Evolutionary conservation across 2,329 filamentous ascomycete species (phyloP).

Genomic region (Chrysoporthe deuterocubensis): DNA sequence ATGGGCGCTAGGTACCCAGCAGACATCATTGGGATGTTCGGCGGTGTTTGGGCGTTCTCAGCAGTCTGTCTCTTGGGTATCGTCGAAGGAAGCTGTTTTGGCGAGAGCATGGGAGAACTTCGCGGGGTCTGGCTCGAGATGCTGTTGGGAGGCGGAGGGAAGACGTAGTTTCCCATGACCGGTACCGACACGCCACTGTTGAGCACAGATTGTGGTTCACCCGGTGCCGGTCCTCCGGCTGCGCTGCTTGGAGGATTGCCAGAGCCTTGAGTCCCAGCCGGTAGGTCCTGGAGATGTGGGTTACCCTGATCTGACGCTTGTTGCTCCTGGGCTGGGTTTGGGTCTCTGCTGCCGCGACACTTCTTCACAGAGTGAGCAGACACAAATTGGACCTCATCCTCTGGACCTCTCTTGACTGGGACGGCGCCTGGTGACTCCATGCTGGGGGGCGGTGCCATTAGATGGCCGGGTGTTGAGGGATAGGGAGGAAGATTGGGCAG

Average conservation of each 20-base stretch:
- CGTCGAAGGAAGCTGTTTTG: constrained; percentile 27
- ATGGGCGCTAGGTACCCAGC: background rate
- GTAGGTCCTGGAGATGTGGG: background rate
- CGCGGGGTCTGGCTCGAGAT: constrained; percentile 16
- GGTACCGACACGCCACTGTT: constrained; percentile 20
- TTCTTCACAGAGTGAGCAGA: constrained; percentile 31
- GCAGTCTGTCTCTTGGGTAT: background rate
- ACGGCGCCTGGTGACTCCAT: constrained; percentile 7
- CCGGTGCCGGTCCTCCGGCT: background rate
- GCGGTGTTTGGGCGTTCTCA: background rate
- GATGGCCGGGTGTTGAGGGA: background rate
- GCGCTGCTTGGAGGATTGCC: background rate
- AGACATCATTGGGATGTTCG: background rate
- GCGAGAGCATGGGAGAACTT: constrained; percentile 29
- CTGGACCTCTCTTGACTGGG: constrained; percentile 27
- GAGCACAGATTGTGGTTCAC: constrained; percentile 7
- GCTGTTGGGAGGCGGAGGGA: constrained; percentile 19
- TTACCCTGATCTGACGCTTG: background rate
- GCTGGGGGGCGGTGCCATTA: constrained; percentile 2
- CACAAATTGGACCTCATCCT: constrained; percentile 31
- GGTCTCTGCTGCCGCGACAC: constrained; percentile 20
- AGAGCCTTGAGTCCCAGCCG: background rate
- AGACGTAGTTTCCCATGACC: constrained; percentile 29
- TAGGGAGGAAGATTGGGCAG: background rate
- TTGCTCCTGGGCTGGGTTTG: constrained; percentile 1